phyloP scores from a whole-genome alignment of 1,284 basidiomycete genomes.

The Coniophora puteana region DNA sequence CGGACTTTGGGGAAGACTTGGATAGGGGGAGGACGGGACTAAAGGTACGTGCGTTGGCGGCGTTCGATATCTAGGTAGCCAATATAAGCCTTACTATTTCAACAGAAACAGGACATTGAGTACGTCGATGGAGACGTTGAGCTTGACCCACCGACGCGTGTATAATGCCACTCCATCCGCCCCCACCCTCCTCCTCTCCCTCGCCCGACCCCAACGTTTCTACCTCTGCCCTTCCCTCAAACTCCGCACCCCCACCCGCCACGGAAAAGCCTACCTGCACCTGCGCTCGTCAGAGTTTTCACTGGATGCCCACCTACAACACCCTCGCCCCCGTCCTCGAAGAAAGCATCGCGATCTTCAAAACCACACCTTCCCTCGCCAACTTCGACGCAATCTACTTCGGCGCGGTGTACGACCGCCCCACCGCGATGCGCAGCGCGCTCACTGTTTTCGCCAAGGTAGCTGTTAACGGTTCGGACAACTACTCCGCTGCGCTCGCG shows the following conservation, averaged over 20 bases:
- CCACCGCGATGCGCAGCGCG: slow-evolving; percentile 32
- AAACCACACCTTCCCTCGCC: slow-evolving; percentile 39
- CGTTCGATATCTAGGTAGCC: slow-evolving; percentile 4
- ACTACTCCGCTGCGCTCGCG: slow-evolving; percentile 48
- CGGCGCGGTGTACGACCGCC: slow-evolving; percentile 31
- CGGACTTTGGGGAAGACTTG: slow-evolving; percentile 46
- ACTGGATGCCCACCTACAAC: slow-evolving; percentile 38
- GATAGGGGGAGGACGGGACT: slow-evolving; percentile 43
- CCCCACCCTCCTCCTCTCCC: slow-evolving; percentile 20
- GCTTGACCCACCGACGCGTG: slow-evolving; percentile 26
- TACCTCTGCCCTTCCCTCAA: slow-evolving; percentile 47
- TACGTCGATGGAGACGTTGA: slow-evolving; percentile 22
- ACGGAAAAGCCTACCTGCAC: too few species aligned
- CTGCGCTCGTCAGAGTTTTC: too few species aligned
- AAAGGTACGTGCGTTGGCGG: neutral
- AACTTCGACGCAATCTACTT: slow-evolving; percentile 41
- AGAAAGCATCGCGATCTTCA: slow-evolving; percentile 42
- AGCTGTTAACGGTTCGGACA: slow-evolving; percentile 46
- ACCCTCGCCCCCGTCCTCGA: too few species aligned
- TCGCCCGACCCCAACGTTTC: slow-evolving; percentile 17
- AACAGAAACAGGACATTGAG: slow-evolving; percentile 28
- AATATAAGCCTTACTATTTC: slow-evolving; percentile 12
- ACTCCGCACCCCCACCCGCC: slow-evolving; percentile 35
- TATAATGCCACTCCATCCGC: slow-evolving; percentile 23
- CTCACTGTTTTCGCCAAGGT: slow-evolving; percentile 33